phyloP scores from a whole-genome alignment of 2,329 filamentous ascomycete species.

The Colletotrichum acutatum region DNA sequence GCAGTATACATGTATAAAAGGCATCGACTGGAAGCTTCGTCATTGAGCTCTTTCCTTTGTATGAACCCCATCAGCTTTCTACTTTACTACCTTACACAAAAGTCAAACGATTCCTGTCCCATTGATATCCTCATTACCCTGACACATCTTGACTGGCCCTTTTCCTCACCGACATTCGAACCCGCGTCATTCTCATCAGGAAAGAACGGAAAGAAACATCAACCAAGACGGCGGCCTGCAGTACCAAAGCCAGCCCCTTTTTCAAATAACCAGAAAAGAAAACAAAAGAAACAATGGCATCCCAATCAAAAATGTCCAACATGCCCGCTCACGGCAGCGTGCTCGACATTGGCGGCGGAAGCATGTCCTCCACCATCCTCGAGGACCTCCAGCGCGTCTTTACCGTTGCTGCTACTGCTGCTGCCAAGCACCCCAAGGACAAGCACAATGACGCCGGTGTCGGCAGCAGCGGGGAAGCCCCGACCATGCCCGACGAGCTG shows the following conservation, averaged over 20 bases:
- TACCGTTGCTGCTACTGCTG: background rate
- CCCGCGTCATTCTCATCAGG: background rate
- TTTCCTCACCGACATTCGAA: background rate
- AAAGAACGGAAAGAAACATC: background rate
- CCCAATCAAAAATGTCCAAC: background rate
- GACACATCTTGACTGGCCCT: no score
- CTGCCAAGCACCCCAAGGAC: no score
- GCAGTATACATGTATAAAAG: background rate
- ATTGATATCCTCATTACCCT: no score
- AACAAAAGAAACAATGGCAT: background rate
- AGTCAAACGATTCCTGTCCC: no score
- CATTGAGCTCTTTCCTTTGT: background rate
- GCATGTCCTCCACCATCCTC: slow-evolving; percentile 43
- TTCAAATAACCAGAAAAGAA: no score
- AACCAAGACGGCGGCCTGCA: background rate
- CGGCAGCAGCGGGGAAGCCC: slow-evolving; percentile 36
- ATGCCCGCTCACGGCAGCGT: slow-evolving; percentile 46
- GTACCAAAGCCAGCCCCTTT: no score
- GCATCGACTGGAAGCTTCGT: background rate
- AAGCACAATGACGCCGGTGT: background rate
- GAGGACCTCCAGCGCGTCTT: slow-evolving; percentile 39
- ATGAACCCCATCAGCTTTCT: background rate
- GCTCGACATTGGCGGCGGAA: slow-evolving; percentile 51
- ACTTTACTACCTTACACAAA: background rate
- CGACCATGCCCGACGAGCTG: slow-evolving; percentile 51